A percentile compares a stretch with the other conserved stretches of the same genome.
Evolutionary conservation across 345 rosid species (phyloP).

Genomic region (Dipteronia dyeriana): DNA sequence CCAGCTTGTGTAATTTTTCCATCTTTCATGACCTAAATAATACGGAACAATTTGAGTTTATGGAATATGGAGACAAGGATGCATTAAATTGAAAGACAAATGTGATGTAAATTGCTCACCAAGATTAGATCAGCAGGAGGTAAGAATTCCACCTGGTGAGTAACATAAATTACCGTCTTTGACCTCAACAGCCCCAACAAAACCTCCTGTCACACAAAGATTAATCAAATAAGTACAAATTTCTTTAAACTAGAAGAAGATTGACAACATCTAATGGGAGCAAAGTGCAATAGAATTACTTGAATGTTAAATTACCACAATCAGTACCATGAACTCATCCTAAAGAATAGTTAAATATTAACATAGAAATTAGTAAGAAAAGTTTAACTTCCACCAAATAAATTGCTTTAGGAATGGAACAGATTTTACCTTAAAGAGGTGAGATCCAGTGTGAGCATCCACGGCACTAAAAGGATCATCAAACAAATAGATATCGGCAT

Average conservation of each 20-base stretch:
- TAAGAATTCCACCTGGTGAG: conserved; percentile 87
- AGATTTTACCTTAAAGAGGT: conserved; percentile 64
- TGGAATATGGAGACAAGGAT: background rate
- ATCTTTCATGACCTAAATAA: conserved; percentile 73
- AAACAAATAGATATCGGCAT: conserved; percentile 76
- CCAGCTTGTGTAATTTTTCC: conserved; percentile 80
- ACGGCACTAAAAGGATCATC: conserved; percentile 96
- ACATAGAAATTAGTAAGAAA: background rate
- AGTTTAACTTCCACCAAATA: background rate
- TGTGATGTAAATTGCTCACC: conserved; percentile 42
- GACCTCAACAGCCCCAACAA: conserved; percentile 49
- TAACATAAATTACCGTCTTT: conserved; percentile 74
- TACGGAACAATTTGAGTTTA: conserved; percentile 4
- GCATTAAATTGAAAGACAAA: background rate
- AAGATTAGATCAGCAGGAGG: conserved; percentile 73
- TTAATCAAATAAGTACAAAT: background rate
- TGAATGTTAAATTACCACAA: background rate
- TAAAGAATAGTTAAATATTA: background rate
- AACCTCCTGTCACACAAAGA: conserved; percentile 51
- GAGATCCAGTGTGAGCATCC: conserved; percentile 88
- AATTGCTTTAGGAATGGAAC: background rate
- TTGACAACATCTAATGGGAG: background rate
- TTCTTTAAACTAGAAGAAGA: background rate
- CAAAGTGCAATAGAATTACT: background rate
- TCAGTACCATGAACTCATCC: background rate